Percentiles rank a stretch among this genome's conserved stretches.
Conservation (phyloP, 2,329 filamentous ascomycete species). For the Fonsecaea erecta region DNA sequence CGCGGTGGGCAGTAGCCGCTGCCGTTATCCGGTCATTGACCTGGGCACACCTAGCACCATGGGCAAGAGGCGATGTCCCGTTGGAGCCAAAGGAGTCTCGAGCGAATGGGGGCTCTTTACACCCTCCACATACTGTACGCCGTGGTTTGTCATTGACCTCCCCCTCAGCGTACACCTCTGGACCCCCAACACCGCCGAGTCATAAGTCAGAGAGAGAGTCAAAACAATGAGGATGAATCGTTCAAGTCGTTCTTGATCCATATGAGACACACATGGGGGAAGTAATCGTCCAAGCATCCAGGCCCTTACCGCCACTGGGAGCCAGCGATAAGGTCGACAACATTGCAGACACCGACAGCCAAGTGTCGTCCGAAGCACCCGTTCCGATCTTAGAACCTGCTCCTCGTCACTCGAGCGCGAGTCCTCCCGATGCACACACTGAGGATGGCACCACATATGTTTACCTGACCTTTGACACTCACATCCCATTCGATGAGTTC, state of each 20-base stretch:
- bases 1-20: neutral
- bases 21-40: slow-evolving; percentile 13
- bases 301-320: slow-evolving; percentile 13
- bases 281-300: slow-evolving; percentile 9
- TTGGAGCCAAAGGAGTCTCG: slow-evolving; percentile 1
- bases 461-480: slow-evolving; percentile 67
- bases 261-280: slow-evolving; percentile 13
- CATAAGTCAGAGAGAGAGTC: slow-evolving; percentile 3
- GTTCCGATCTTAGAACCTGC: slow-evolving; percentile 20
- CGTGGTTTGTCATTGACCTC: slow-evolving; percentile 14
- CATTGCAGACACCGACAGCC: slow-evolving; percentile 9
- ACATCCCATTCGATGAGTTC: slow-evolving; percentile 54
- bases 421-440: slow-evolving; percentile 4
- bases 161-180: neutral
- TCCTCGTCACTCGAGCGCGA: neutral
- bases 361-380: slow-evolving; percentile 24
- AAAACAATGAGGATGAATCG: neutral
- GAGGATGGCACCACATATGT: slow-evolving; percentile 54
- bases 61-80: slow-evolving; percentile 7
- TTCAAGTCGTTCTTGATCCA: neutral
- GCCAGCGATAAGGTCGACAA: slow-evolving; percentile 18
- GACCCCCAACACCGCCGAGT: neutral
- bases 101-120: neutral
- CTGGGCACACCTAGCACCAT: neutral
- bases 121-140: slow-evolving; percentile 4